These are phyloP conservation scores for Salix arbutifolia DNA, from an alignment of 345 rosid species.

Conservation along the genomic window DNA sequence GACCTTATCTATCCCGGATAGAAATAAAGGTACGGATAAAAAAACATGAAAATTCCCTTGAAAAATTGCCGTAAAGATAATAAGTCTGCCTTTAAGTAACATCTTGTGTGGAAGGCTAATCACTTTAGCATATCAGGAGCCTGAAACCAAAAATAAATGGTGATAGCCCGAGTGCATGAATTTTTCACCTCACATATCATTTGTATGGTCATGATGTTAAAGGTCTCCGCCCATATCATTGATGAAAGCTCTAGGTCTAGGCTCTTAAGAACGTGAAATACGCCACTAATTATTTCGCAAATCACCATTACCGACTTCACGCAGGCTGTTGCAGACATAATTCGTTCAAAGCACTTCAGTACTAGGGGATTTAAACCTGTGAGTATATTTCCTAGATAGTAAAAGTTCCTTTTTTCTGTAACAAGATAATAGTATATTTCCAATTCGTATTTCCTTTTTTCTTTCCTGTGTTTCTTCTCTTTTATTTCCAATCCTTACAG, in stretches of 20 bases:
- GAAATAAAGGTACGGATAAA: conserved; percentile 65
- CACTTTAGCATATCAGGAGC: background rate
- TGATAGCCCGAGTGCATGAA: background rate
- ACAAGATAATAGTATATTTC: background rate
- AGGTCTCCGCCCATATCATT: background rate
- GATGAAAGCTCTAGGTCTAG: background rate
- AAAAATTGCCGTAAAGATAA: background rate
- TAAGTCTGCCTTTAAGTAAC: background rate
- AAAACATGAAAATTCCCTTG: background rate
- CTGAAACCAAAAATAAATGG: background rate
- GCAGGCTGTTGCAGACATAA: conserved; percentile 78
- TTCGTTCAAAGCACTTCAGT: conserved; percentile 73
- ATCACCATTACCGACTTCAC: conserved; percentile 6
- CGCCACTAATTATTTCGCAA: background rate
- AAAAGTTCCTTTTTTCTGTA: background rate
- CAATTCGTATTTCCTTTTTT: background rate
- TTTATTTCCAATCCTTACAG: background rate
- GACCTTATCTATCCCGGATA: conserved; percentile 63
- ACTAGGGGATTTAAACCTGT: conserved; percentile 62
- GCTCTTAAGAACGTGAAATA: background rate
- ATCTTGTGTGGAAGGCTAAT: background rate
- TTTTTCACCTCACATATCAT: background rate
- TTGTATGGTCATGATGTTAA: background rate
- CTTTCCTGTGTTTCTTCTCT: background rate
- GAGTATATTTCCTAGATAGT: conserved; percentile 32